Percentiles rank a stretch among this genome's conserved stretches.
These are phyloP conservation scores for Amylostereum chailletii DNA, from an alignment of 1,284 basidiomycete species.

Conservation along the genomic window DNA sequence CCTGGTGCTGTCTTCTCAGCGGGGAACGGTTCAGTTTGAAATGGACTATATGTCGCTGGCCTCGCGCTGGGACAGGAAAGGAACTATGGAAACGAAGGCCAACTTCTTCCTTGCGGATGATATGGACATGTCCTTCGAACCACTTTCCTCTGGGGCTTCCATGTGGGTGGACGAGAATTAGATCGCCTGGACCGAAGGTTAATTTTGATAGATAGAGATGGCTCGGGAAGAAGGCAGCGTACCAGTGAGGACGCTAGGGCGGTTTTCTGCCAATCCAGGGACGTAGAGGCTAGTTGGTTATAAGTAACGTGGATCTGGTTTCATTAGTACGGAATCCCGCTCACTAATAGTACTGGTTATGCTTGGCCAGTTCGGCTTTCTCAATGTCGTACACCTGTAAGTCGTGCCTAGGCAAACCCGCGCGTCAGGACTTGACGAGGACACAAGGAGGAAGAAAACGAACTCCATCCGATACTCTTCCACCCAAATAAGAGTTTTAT, in stretches of 20 bases:
- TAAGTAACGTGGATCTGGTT: neutral
- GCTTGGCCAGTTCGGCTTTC: constrained; percentile 25
- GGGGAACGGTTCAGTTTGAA: constrained; percentile 50
- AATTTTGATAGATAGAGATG: neutral
- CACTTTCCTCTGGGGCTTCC: constrained; percentile 30
- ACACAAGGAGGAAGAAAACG: constrained; percentile 15
- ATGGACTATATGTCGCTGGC: constrained; percentile 33
- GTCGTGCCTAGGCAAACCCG: constrained; percentile 33
- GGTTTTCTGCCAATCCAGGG: constrained; percentile 56
- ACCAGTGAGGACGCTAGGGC: constrained; percentile 56
- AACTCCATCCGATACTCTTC: constrained; percentile 54
- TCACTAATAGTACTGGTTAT: constrained; percentile 35
- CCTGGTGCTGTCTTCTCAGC: constrained; percentile 47
- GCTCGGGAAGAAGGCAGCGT: constrained; percentile 12
- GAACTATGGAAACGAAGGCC: constrained; percentile 40
- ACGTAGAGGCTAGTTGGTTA: constrained; percentile 37
- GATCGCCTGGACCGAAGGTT: constrained; percentile 32
- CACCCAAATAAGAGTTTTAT: constrained; percentile 45
- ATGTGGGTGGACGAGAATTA: constrained; percentile 39
- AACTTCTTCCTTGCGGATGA: constrained; percentile 40
- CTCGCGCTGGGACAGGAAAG: constrained; percentile 24
- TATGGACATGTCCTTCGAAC: constrained; percentile 51
- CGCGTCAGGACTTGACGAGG: neutral
- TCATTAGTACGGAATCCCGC: constrained; percentile 13
- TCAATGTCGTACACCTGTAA: constrained; percentile 48